Percentiles rank a stretch among this genome's conserved stretches.
phyloP scores from a whole-genome alignment of 164 flowering plant species.

The Stephania cephalantha region DNA sequence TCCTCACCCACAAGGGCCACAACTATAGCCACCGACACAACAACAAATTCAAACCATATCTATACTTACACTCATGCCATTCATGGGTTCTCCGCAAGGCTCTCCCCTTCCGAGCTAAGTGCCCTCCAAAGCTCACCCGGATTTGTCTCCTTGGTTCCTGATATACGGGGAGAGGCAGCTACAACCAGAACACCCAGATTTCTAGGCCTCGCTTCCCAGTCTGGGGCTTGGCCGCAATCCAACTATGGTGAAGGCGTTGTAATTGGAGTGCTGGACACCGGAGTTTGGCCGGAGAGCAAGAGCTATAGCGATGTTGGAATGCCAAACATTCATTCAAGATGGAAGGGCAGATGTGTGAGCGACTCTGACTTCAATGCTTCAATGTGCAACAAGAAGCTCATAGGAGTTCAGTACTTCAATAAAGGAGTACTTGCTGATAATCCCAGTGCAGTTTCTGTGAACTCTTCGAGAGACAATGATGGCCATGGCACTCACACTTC shows the following conservation, averaged over 20 bases:
- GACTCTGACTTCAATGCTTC: too few relatives aligned
- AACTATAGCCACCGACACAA: neutral
- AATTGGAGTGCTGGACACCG: neutral
- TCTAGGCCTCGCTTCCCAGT: constrained; percentile 5
- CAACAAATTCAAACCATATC: constrained; percentile 1
- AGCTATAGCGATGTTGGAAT: too few relatives aligned
- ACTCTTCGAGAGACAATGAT: neutral
- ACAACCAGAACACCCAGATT: constrained; percentile 14
- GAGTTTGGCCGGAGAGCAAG: too few relatives aligned
- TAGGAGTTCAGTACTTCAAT: too few relatives aligned
- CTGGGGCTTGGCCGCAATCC: constrained; percentile 15
- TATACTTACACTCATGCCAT: constrained; percentile 8
- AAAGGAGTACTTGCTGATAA: too few relatives aligned
- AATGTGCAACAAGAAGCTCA: too few relatives aligned
- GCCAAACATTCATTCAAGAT: too few relatives aligned
- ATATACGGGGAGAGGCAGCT: neutral
- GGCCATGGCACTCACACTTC: constrained; percentile 8
- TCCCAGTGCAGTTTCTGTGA: neutral
- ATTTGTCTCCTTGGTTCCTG: constrained; percentile 2
- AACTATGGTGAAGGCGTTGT: constrained; percentile 13
- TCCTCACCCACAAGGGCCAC: neutral
- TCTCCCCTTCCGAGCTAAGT: constrained; percentile 11
- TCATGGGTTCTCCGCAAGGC: constrained; percentile 9
- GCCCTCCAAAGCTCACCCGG: constrained; percentile 2
- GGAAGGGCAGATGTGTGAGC: too few relatives aligned